Evolutionary conservation across 2,329 filamentous ascomycete genomes (phyloP).

Genomic region (Fonsecaea erecta): DNA sequence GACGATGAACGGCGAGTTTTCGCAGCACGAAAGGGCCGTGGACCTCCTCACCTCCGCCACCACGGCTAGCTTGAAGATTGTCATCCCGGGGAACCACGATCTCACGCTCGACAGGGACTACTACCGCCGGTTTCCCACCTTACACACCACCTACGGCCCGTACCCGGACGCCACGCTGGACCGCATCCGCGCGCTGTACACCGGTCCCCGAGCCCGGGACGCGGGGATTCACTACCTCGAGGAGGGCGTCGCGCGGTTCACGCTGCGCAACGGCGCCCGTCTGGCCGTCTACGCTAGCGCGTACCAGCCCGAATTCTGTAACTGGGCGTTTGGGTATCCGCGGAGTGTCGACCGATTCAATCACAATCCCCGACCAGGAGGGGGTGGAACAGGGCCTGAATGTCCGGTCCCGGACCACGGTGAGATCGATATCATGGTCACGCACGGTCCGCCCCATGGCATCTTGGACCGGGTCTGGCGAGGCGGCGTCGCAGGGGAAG

Average conservation of each 20-base stretch:
- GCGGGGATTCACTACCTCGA: constrained; percentile 61
- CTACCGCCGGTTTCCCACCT: constrained; percentile 44
- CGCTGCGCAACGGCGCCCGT: constrained; percentile 54
- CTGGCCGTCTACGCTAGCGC: constrained; percentile 60
- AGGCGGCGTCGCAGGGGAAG: constrained; percentile 7
- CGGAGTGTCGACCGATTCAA: constrained; percentile 60
- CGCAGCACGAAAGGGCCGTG: constrained; percentile 55
- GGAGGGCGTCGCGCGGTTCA: constrained; percentile 57
- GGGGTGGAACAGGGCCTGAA: not conserved
- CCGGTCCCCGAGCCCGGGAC: constrained; percentile 47
- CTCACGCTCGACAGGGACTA: constrained; percentile 60
- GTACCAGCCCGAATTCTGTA: constrained; percentile 61
- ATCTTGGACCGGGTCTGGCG: constrained; percentile 53
- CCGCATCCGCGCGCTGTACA: constrained; percentile 54
- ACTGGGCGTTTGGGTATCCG: constrained; percentile 62
- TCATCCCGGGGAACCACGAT: constrained; percentile 69
- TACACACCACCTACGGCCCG: constrained; percentile 39
- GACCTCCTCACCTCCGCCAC: constrained; percentile 54
- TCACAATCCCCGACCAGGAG: constrained; percentile 48
- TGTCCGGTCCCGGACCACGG: constrained; percentile 51
- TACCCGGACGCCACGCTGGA: constrained; percentile 38
- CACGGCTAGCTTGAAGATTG: constrained; percentile 62
- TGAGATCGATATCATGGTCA: constrained; percentile 55
- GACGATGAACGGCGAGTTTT: constrained; percentile 55
- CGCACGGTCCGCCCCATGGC: constrained; percentile 62